Base-by-base conservation (phyloP, 306 rosid genomes). In the Vicia faba region DNA sequence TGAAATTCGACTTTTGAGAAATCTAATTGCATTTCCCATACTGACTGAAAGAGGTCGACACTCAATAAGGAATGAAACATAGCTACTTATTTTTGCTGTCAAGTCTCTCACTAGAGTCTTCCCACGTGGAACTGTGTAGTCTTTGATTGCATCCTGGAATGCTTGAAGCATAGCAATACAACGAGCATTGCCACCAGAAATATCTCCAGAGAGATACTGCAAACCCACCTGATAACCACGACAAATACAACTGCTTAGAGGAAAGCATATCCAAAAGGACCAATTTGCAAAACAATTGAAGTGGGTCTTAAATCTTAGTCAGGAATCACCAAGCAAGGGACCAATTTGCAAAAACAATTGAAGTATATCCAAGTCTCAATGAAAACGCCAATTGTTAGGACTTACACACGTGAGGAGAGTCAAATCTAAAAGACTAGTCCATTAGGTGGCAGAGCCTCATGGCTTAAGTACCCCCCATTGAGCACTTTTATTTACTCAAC, bases 1-100 rank as follows among this genome's bases (percentile, higher is more conserved):
- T n/a, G 86, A 71, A 50, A 82, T 68, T 67, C 67, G 81, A 72
- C 73, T 79, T 61, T 82, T 82, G 2, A 82, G 77, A 75, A 82
- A 82, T 55, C 83, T 82, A 61, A 79, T 79, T 14, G 86, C 83
- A 75, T 82, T 82, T 38, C 86, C 86, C 86, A 82, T 82, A 66
- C 86, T 82, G 74, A 79, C 64, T 68, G 83, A 82, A 64, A 79
- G 83, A 29, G 79, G 86, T 44, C 86, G 72, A 44, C 86, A 82
- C 74, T 79, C 79, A 5, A 68, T 82, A 39, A 82, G 77, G 55
- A 82, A 82, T 49, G 83, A 82, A 57, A 82, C 83, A 64, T 67
- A 79, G 62, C 81, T 82, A 68, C 66, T 79, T 49, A 82, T 62
- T 75, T 71, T 82, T 55, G 83, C 83, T 11, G 83, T 82, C 36